These are phyloP conservation scores for Colletotrichum tropicicola DNA, from an alignment of 2,329 filamentous ascomycete genomes.

Conservation along the genomic window DNA sequence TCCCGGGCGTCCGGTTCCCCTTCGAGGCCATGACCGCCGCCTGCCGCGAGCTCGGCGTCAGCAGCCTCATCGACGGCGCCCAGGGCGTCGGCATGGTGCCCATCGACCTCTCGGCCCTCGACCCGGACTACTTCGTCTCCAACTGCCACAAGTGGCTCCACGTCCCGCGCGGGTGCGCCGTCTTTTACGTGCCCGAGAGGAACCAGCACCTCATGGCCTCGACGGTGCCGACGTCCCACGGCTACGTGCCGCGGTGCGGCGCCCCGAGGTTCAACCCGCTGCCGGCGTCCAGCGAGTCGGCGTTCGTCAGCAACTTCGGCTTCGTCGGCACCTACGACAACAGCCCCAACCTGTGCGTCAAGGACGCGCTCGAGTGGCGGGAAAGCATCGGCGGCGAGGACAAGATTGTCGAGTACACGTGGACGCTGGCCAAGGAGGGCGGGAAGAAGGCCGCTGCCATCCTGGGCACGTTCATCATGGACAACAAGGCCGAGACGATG, in stretches of 20 bases:
- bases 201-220: constrained; percentile 81
- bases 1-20: constrained; percentile 82
- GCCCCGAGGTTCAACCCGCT: constrained; percentile 47
- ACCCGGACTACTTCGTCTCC: constrained; percentile 86
- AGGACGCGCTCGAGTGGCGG: constrained; percentile 77
- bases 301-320: constrained; percentile 77
- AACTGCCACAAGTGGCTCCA: constrained; percentile 95
- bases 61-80: constrained; percentile 84
- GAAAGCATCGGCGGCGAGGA: constrained; percentile 76
- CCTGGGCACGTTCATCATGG: constrained; percentile 76
- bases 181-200: constrained; percentile 79
- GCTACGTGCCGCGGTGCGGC: constrained; percentile 65
- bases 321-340: constrained; percentile 81
- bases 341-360: constrained; percentile 75
- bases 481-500: constrained; percentile 70
- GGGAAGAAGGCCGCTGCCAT: constrained; percentile 67
- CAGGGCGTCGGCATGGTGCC: constrained; percentile 84
- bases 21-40: constrained; percentile 73
- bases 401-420: constrained; percentile 70
- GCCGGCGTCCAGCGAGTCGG: constrained; percentile 56
- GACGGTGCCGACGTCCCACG: constrained; percentile 82
- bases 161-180: constrained; percentile 80
- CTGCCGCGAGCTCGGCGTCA: constrained; percentile 73
- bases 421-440: constrained; percentile 69
- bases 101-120: constrained; percentile 70